A percentile compares a stretch with the other conserved stretches of the same genome.
phyloP scores from a whole-genome alignment of 805 yeast species.

The Priceomyces carsonii region DNA sequence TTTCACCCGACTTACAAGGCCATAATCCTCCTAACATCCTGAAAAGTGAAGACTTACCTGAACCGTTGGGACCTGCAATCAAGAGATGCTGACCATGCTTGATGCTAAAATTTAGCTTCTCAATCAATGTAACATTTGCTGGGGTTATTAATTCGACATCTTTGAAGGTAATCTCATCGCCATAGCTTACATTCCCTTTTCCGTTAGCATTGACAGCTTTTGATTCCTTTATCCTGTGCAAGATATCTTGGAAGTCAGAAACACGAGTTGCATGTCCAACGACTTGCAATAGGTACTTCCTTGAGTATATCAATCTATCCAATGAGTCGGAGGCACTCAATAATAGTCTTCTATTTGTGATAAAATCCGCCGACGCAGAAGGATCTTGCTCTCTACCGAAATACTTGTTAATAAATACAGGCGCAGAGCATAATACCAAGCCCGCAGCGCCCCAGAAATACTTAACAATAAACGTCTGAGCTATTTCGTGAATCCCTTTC shows the following conservation, averaged over 20 bases:
- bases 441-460: slow-evolving; percentile 98
- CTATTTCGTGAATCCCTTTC: slow-evolving; percentile 76
- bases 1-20: slow-evolving; percentile 67
- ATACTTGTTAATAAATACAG: slow-evolving; percentile 69
- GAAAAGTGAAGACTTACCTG: slow-evolving; percentile 91
- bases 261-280: slow-evolving; percentile 81
- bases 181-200: slow-evolving; percentile 29
- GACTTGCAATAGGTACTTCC: slow-evolving; percentile 80
- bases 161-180: slow-evolving; percentile 66
- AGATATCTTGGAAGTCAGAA: slow-evolving; percentile 63
- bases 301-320: slow-evolving; percentile 82
- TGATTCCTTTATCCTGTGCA: slow-evolving; percentile 46
- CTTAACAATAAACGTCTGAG: slow-evolving; percentile 85
- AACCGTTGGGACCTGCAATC: slow-evolving; percentile 95
- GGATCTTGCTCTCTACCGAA: slow-evolving; percentile 45
- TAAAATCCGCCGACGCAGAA: slow-evolving; percentile 73
- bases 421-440: slow-evolving; percentile 80
- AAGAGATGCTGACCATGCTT: slow-evolving; percentile 81
- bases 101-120: slow-evolving; percentile 66
- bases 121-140: slow-evolving; percentile 69
- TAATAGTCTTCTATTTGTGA: slow-evolving; percentile 82
- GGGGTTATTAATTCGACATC: slow-evolving; percentile 86
- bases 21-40: slow-evolving; percentile 91
- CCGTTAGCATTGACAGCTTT: slow-evolving; percentile 8
- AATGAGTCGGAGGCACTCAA: slow-evolving; percentile 84